Evolutionary conservation across 148 eudicot species (phyloP), one percentile per base, ranked within the genome.

Genomic region (Suaeda aralocaspica): DNA sequence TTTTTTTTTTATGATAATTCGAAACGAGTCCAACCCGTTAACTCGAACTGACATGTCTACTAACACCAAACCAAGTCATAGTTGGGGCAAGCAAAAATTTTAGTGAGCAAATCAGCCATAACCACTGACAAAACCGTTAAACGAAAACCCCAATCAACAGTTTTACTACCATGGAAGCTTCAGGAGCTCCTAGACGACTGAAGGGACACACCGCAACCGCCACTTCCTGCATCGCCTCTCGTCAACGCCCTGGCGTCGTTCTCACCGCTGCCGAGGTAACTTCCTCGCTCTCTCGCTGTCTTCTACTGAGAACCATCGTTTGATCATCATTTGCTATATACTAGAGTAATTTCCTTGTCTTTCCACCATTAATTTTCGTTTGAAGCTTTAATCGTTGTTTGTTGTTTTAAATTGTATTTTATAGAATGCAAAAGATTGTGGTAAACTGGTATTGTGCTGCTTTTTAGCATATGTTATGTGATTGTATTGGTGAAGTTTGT

Each of bases 251-350:
- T 15, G 86, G 88, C 64, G 73, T 93, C 66, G 34, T 93, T 31
- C 79, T 79, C 78, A 85, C 96, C 45, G 82, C 98, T 55, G 92
- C 74, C 59, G 98, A 93, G 89, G 98, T 92, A 57, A 9, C 69
- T 33, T 13, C 25, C 69, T 44, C 60, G n/a, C 29, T n/a, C 45
- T 33, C 39, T 11, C 53, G 45, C 39, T 34, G 59, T 22, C 56
- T 45, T 22, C 56, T 45, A 10, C 15, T 50, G 14, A 46, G 5
- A 11, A 0, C 18, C 19, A 12, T 44, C 1, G 16, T 36, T 36
- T 4, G 41, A 36, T 3, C 8, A 36, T 36, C 41, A 36, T 36
- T n/a, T n/a, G n/a, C 8, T 3, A 36, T 36, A 36, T 36, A 36
- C 8, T 36, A 36, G 41, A 36, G 4, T 3, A 36, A 36, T 36